Percentiles rank a stretch among this genome's conserved stretches.
Evolutionary conservation across 1,139 yeast genomes (phyloP).

Genomic region (Suzukiozyma palmioleophila): DNA sequence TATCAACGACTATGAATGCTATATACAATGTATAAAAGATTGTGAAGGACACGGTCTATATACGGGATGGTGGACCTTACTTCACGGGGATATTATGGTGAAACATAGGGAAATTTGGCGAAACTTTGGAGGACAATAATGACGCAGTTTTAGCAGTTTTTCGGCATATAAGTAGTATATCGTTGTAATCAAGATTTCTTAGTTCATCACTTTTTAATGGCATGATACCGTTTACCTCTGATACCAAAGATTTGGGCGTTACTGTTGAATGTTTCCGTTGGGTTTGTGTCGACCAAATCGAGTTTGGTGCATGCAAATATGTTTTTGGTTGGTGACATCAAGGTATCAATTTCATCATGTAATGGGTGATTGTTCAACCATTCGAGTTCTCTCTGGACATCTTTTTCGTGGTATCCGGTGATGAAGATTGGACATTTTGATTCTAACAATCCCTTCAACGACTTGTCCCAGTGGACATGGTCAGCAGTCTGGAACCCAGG

Average conservation of each 20-base stretch:
- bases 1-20: too few species aligned
- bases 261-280: slow-evolving; percentile 89
- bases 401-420: slow-evolving; percentile 83
- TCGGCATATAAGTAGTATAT: not conserved
- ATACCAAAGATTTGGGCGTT: slow-evolving; percentile 86
- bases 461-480: slow-evolving; percentile 73
- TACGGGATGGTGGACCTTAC: too few species aligned
- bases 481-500: slow-evolving; percentile 91
- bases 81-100: too few species aligned
- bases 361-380: slow-evolving; percentile 65
- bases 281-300: slow-evolving; percentile 88
- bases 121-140: not conserved
- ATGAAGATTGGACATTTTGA: slow-evolving; percentile 89
- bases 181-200: slow-evolving; percentile 7
- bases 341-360: slow-evolving; percentile 68
- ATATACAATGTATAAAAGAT: too few species aligned
- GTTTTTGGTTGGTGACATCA: slow-evolving; percentile 72
- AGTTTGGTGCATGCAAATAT: slow-evolving; percentile 83
- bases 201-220: slow-evolving; percentile 38
- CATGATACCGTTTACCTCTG: slow-evolving; percentile 96
- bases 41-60: too few species aligned
- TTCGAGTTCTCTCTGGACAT: slow-evolving; percentile 62
- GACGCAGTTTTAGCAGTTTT: not conserved
- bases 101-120: too few species aligned
- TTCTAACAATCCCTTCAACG: slow-evolving; percentile 82